Evolutionary conservation across 441 rosid genomes (phyloP), one percentile per base, ranked within the genome.

Genomic region (Gossypium aridum): DNA sequence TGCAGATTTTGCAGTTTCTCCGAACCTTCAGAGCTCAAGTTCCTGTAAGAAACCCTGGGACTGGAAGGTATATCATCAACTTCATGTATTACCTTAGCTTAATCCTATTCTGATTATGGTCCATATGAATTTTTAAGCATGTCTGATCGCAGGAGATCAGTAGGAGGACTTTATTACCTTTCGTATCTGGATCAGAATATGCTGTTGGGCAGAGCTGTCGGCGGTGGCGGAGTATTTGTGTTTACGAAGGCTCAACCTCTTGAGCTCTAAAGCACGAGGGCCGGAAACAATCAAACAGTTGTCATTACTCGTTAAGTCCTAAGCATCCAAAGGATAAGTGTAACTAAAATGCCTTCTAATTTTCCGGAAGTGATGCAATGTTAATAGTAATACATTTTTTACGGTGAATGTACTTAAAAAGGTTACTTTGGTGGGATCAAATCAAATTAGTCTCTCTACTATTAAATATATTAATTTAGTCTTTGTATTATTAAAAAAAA

Each of bases 141-240:
- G 62, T 75, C 53, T 67, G 57, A 65, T 65, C 79, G 76, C 90
- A 91, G 98, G 86, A 87, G 81, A 74, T 83, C 88, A 3, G 91
- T 86, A n/a, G 99, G 93, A 74, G 97, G 99, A 77, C 80, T 92
- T 16, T 91, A 92, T 85, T 95, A 92, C 82, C 92, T 92, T 60
- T 91, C 99, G 3, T 95, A 89, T 77, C 87, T 92, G 74, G 98
- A 92, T 74, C 67, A 69, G 31, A 84, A 92, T 72, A 88, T 94
- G 98, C 96, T 90, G 75, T 74, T 94, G 85, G 98, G 98, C 34
- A 92, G 98, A 17, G 85, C 98, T 8, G 92, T 92, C 66, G 98
- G 99, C 68, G 92, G 99, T 61, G 99, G 98, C 19, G 97, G 99
- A 73, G 89, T 91, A 23, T 92, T 94, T 80, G 86, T 94, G 69